Evolutionary conservation across 2,329 filamentous ascomycete species (phyloP).

Genomic region (Pestalotiopsis sp.): DNA sequence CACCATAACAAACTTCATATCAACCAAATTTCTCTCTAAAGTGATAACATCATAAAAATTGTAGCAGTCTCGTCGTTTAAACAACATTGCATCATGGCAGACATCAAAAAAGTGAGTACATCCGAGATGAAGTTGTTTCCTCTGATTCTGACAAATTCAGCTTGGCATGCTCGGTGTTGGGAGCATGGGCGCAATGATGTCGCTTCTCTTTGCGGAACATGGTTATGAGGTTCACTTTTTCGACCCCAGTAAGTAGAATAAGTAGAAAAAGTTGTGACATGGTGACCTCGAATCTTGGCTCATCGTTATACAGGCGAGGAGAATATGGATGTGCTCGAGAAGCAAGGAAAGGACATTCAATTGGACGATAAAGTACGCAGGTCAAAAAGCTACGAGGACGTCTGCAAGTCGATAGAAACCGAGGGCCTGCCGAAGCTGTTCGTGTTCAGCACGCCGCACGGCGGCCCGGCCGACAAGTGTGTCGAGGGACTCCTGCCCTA

Average conservation of each 20-base stretch:
- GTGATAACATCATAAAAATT: too few relatives aligned
- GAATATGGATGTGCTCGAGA: constrained; percentile 46
- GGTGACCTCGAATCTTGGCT: neutral
- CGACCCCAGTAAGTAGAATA: constrained; percentile 43
- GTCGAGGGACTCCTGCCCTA: constrained; percentile 42
- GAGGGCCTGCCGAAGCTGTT: constrained; percentile 47
- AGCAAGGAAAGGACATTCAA: constrained; percentile 31
- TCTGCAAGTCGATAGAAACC: constrained; percentile 48
- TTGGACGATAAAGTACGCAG: constrained; percentile 32
- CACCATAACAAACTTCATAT: too few relatives aligned
- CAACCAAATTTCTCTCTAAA: too few relatives aligned
- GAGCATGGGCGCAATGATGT: constrained; percentile 63
- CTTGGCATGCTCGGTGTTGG: constrained; percentile 61
- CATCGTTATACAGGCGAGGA: constrained; percentile 30
- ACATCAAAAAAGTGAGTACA: neutral
- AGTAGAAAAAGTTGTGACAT: neutral
- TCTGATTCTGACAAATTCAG: constrained; percentile 25
- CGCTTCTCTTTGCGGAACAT: constrained; percentile 59
- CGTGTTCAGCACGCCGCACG: constrained; percentile 55
- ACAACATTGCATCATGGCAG: neutral
- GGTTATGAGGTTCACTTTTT: constrained; percentile 56
- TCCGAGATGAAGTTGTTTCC: neutral
- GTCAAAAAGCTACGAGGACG: constrained; percentile 46
- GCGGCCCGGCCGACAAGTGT: constrained; percentile 38
- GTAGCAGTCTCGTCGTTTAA: neutral